Conservation (phyloP, 164 flowering plant species). For the Paratinospora sagittata region DNA sequence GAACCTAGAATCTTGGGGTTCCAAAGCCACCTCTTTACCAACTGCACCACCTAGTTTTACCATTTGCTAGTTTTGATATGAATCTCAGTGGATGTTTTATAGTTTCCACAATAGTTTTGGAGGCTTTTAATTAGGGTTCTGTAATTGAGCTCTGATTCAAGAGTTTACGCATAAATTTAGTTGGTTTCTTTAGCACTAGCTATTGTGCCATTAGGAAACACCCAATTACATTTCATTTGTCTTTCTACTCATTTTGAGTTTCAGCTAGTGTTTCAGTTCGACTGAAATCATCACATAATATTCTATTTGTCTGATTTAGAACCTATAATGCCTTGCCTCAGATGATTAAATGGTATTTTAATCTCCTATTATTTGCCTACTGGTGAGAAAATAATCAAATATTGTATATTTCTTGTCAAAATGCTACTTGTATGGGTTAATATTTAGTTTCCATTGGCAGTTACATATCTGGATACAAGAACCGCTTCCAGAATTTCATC, state of each 20-base stretch:
- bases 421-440: constrained; percentile 6
- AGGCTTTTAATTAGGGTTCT: too few relatives aligned
- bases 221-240: background rate
- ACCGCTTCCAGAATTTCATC: constrained; percentile 94
- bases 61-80: too few relatives aligned
- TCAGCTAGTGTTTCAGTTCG: background rate
- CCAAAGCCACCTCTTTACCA: too few relatives aligned
- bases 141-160: too few relatives aligned
- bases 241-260: background rate
- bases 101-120: too few relatives aligned
- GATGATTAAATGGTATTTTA: background rate
- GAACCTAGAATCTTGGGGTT: too few relatives aligned
- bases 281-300: background rate
- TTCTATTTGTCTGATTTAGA: background rate
- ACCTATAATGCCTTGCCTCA: background rate
- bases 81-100: too few relatives aligned
- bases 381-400: background rate
- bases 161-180: too few relatives aligned
- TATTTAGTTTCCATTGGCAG: constrained; percentile 39
- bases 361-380: background rate
- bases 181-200: too few relatives aligned
- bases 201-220: background rate
- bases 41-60: too few relatives aligned
- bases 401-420: background rate
- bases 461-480: constrained; percentile 93